Percentiles rank a stretch among this genome's conserved stretches.
Conservation (phyloP, 2,329 filamentous ascomycete genomes). For the Penicillium sp. region DNA sequence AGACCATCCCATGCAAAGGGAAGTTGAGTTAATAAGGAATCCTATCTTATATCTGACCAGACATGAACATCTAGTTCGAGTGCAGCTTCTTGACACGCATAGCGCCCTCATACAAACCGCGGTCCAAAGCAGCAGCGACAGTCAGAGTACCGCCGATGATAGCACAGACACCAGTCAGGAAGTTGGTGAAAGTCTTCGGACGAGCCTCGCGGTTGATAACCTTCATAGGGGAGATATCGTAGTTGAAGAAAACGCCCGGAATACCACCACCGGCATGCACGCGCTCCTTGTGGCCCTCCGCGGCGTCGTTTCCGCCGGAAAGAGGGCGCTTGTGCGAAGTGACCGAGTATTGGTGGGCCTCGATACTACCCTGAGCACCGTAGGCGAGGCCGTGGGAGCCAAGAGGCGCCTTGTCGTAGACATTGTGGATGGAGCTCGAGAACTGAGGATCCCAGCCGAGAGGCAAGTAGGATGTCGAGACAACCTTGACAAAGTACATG, state of each 20-base stretch:
- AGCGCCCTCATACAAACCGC: slow-evolving; percentile 84
- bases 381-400: slow-evolving; percentile 67
- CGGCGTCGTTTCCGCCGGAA: slow-evolving; percentile 74
- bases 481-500: slow-evolving; percentile 99
- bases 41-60: neutral
- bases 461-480: slow-evolving; percentile 90
- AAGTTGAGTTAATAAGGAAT: neutral
- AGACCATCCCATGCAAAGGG: neutral
- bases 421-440: slow-evolving; percentile 37
- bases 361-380: slow-evolving; percentile 72
- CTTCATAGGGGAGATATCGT: slow-evolving; percentile 99
- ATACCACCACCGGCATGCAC: slow-evolving; percentile 88
- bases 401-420: slow-evolving; percentile 57
- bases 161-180: slow-evolving; percentile 90
- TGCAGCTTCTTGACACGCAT: slow-evolving; percentile 84
- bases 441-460: slow-evolving; percentile 75
- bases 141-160: slow-evolving; percentile 93
- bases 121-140: slow-evolving; percentile 88
- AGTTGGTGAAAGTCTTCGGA: slow-evolving; percentile 84
- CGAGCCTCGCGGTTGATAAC: slow-evolving; percentile 94
- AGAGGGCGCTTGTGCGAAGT: slow-evolving; percentile 93
- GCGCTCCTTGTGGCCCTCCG: slow-evolving; percentile 88
- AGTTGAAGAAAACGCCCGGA: slow-evolving; percentile 97
- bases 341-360: slow-evolving; percentile 97
- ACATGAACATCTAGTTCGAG: slow-evolving; percentile 44